Base-by-base conservation (phyloP, 345 rosid species). In the Ailanthus altissimus region DNA sequence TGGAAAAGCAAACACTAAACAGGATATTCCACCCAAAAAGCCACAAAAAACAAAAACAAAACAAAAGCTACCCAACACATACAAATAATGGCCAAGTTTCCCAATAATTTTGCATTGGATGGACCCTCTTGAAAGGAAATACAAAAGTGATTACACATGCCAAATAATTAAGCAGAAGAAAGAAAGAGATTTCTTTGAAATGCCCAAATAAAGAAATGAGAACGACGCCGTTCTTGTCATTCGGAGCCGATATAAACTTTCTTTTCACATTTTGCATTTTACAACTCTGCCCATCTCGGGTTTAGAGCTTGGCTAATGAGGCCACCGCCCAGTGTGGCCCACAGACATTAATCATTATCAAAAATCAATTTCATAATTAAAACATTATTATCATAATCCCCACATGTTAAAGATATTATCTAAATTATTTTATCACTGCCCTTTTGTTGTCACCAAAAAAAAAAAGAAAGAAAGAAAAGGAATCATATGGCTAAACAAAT, bases 321-420 rank as follows among this genome's bases (percentile, higher is more conserved):
- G 45, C 79, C 80, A 73, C 77, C 77, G 84, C 60, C 82, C 80
- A 47, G 5, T 15, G 50, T 49, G 73, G 70, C 42, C 73, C 77
- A 38, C 5, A 15, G 15, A 20, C 13, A 0, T 28, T 32, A 18
- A 46, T 67, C 43, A 74, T 60, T 4, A 58, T 58, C 12, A 67
- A 64, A 8, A 28, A 4, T 20, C 38, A 0, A 67, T 47, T 14
- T 51, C 11, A 9, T 36, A 18, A 51, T 51, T 51, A 49, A 3
- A 47, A 47, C 2, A 32, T 1, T 32, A 32, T 32, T 47, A 47
- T 50, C 14, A 2, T 8, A 15, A 2, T 3, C 20, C 20, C 54
- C 16, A 15, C 54, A 2, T 20, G 20, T 50, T 50, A 15, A 50
- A 50, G 3, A 12, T 12, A 46, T 8, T 46, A 49, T 49, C 53